Evolutionary conservation across 306 rosid genomes (phyloP).

Genomic region (Malus fusca): DNA sequence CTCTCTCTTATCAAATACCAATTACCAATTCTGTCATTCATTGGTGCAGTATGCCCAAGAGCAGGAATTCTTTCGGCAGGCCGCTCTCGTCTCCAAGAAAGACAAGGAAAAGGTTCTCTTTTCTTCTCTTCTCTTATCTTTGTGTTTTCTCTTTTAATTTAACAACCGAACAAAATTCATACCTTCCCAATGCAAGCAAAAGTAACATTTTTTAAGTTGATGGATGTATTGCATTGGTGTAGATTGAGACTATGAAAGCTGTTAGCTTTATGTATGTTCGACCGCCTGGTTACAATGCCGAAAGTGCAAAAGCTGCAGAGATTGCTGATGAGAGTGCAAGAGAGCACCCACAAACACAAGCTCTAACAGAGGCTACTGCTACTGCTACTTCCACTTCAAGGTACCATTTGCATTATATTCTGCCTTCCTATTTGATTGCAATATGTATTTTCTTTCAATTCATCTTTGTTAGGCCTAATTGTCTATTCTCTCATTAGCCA

Average conservation of each 20-base stretch:
- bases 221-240: background rate
- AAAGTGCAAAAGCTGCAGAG: conserved; percentile 93
- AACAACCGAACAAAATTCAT: too few relatives aligned
- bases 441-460: background rate
- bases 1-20: background rate
- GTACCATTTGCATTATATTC: conserved; percentile 18
- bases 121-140: background rate
- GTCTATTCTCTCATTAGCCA: background rate
- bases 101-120: conserved; percentile 73
- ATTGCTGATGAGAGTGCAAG: conserved; percentile 48
- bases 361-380: background rate
- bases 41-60: conserved; percentile 70
- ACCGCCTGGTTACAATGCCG: conserved; percentile 90
- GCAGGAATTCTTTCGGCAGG: conserved; percentile 86
- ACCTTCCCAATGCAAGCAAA: too few relatives aligned
- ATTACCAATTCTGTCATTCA: too few relatives aligned
- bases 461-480: background rate
- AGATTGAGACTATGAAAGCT: conserved; percentile 94
- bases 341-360: conserved; percentile 29
- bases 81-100: conserved; percentile 71
- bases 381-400: conserved; percentile 32
- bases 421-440: background rate
- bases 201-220: background rate
- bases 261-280: conserved; percentile 99
- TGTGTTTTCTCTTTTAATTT: too few relatives aligned